These are phyloP conservation scores for Citrus maxima DNA, from an alignment of 345 rosid genomes.

Conservation along the genomic window DNA sequence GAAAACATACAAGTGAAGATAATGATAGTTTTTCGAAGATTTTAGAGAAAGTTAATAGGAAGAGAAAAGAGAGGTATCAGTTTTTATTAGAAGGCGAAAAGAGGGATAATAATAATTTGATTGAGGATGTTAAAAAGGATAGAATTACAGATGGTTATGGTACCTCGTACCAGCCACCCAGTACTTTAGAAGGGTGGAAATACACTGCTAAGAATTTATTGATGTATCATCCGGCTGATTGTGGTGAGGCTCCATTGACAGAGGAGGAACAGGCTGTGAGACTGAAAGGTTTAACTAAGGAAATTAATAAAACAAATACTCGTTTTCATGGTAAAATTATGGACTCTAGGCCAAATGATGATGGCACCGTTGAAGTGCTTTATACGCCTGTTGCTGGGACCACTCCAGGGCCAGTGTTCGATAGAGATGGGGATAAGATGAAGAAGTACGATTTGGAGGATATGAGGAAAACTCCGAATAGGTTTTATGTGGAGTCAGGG, in stretches of 20 bases:
- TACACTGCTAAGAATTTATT: conserved; percentile 84
- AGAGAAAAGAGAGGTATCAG: conserved; percentile 70
- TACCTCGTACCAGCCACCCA: conserved; percentile 86
- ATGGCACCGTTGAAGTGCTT: conserved; percentile 75
- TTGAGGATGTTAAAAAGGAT: conserved; percentile 63
- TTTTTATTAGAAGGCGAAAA: conserved; percentile 65
- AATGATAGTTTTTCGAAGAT: conserved; percentile 83
- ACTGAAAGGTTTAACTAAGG: conserved; percentile 69
- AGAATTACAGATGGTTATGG: conserved; percentile 95
- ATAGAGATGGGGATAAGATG: conserved; percentile 66
- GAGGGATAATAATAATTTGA: conserved; percentile 35
- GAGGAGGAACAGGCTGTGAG: conserved; percentile 71
- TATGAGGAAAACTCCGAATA: conserved; percentile 78
- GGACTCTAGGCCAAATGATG: conserved; percentile 83
- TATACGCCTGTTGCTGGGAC: conserved; percentile 77
- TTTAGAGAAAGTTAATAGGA: conserved; percentile 83
- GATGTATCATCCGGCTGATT: conserved; percentile 93
- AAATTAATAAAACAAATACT: conserved; percentile 61
- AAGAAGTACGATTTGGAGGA: conserved; percentile 92
- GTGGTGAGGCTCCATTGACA: conserved; percentile 81
- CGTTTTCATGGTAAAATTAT: conserved; percentile 84
- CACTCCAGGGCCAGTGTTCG: conserved; percentile 59
- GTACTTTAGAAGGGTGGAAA: conserved; percentile 87
- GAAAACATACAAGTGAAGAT: conserved; percentile 90
- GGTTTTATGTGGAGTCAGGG: conserved; percentile 66